Evolutionary conservation across 805 yeast species (phyloP).

Genomic region (Monosporozyma servazzii): DNA sequence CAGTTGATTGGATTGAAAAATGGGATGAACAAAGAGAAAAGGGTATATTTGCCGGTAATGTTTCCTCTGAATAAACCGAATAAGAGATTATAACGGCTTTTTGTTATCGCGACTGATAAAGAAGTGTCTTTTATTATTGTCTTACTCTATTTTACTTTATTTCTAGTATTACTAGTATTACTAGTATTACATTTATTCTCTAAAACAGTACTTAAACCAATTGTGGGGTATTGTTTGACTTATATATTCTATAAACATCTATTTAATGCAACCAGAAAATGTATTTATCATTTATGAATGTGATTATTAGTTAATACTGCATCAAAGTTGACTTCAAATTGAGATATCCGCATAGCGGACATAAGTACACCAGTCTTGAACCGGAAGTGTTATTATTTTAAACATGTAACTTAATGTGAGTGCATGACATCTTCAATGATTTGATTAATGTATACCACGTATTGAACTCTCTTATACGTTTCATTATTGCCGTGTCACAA

Average conservation of each 20-base stretch:
- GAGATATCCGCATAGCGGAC: no score
- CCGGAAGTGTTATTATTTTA: no score
- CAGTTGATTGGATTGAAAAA: conserved; percentile 72
- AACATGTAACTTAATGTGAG: no score
- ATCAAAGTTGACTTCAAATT: no score
- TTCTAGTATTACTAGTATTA: neutral
- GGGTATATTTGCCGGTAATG: conserved; percentile 47
- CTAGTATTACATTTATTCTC: neutral
- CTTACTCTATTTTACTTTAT: neutral
- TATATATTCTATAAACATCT: neutral
- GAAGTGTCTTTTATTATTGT: neutral
- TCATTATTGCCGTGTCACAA: no score
- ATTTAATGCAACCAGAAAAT: neutral
- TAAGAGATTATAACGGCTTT: neutral
- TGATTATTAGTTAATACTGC: neutral
- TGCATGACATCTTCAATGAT: no score
- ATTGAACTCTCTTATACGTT: no score
- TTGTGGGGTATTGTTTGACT: neutral
- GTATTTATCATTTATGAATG: neutral
- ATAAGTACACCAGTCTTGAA: no score
- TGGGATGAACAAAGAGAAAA: conserved; percentile 81
- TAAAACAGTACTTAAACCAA: neutral
- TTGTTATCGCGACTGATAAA: neutral
- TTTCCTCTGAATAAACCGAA: conserved; percentile 6
- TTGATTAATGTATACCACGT: no score